These are phyloP conservation scores for Silene coronaria DNA, from an alignment of 179 eudicot species.

Conservation along the genomic window DNA sequence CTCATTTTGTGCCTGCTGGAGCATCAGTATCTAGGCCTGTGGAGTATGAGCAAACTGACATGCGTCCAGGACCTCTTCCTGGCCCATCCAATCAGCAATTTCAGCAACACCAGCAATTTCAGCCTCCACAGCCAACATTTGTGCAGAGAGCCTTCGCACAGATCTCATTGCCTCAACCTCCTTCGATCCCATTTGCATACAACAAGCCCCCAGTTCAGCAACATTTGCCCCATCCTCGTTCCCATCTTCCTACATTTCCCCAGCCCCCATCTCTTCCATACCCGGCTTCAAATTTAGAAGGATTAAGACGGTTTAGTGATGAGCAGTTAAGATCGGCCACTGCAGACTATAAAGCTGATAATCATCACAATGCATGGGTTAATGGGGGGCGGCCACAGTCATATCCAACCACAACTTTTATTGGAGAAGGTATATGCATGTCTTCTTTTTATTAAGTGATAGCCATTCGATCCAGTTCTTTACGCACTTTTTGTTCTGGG, in stretches of 20 bases:
- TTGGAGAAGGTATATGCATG: slow-evolving; percentile 49
- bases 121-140: slow-evolving; percentile 39
- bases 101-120: slow-evolving; percentile 33
- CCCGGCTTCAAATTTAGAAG: slow-evolving; percentile 48
- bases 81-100: slow-evolving; percentile 56
- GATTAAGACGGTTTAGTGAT: slow-evolving; percentile 43
- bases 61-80: slow-evolving; percentile 41
- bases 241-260: slow-evolving; percentile 39
- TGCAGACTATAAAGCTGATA: slow-evolving; percentile 49
- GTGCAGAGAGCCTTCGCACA: slow-evolving; percentile 48
- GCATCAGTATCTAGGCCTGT: slow-evolving; percentile 37
- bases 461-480: too few species aligned
- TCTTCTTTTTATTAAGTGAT: too few species aligned
- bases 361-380: slow-evolving; percentile 50
- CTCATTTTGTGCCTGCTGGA: slow-evolving; percentile 46
- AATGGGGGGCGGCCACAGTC: slow-evolving; percentile 50
- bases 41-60: slow-evolving; percentile 48
- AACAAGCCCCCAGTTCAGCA: slow-evolving; percentile 52
- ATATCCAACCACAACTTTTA: slow-evolving; percentile 36
- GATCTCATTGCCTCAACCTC: slow-evolving; percentile 39
- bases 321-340: slow-evolving; percentile 62
- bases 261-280: slow-evolving; percentile 42
- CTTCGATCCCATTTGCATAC: slow-evolving; percentile 43
- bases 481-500: too few species aligned
- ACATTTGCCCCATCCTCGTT: slow-evolving; percentile 49